A percentile compares a stretch with the other conserved stretches of the same genome.
Conservation (phyloP, 139 green algal species). For the Tetradesmus obliquus region DNA sequence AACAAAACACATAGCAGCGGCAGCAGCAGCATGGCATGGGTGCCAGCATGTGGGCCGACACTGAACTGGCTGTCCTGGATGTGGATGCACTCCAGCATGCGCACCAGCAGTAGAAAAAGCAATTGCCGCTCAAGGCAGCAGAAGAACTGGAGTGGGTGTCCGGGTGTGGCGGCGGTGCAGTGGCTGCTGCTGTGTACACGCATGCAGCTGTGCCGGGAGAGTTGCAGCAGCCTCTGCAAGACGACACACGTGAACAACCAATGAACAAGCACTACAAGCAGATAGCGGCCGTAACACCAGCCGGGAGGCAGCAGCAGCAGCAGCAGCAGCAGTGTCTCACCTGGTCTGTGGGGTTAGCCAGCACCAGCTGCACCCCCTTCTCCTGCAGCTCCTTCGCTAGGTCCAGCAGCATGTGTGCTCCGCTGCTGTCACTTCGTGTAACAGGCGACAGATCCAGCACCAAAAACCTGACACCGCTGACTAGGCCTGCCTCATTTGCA, state of each 20-base stretch:
- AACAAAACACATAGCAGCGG: not conserved
- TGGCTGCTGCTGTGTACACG: too few relatives aligned
- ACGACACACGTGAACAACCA: too few relatives aligned
- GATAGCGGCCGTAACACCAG: too few relatives aligned
- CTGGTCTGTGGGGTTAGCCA: constrained; percentile 21
- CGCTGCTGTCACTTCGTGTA: constrained; percentile 34
- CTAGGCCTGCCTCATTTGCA: not conserved
- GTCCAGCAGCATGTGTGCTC: constrained; percentile 33
- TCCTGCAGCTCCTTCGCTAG: constrained; percentile 13
- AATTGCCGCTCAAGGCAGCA: too few relatives aligned
- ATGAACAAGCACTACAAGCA: too few relatives aligned
- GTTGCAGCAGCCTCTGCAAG: too few relatives aligned
- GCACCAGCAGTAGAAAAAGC: constrained; percentile 25
- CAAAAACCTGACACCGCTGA: constrained; percentile 16
- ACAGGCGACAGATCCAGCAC: constrained; percentile 30
- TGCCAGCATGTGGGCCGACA: too few relatives aligned
- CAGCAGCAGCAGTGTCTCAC: not conserved
- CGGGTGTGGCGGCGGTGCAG: too few relatives aligned
- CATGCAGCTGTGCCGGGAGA: too few relatives aligned
- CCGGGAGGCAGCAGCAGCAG: too few relatives aligned
- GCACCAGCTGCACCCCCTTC: constrained; percentile 31
- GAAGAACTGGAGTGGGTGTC: too few relatives aligned
- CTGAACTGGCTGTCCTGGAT: constrained; percentile 18
- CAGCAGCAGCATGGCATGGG: too few relatives aligned
- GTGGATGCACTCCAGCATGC: constrained; percentile 31